These are phyloP conservation scores for Podila epigama DNA, from an alignment of 192 early-diverging fungal species.

Conservation along the genomic window DNA sequence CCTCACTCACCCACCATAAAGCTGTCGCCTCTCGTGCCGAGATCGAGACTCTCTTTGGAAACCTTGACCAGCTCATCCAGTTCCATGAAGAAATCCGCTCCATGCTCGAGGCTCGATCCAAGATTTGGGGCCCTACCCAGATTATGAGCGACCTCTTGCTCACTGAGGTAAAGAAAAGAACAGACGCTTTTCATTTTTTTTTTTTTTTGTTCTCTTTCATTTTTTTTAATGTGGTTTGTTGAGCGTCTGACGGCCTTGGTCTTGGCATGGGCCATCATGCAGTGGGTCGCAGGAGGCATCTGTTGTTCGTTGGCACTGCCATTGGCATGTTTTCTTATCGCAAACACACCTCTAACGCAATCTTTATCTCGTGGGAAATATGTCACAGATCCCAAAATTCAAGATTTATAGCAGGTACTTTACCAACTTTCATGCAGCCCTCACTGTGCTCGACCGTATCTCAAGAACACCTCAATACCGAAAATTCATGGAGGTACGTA, in stretches of 20 bases:
- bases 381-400: constrained; percentile 43
- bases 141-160: constrained; percentile 45
- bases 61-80: constrained; percentile 29
- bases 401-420: constrained; percentile 46
- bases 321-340: not conserved
- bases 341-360: not conserved
- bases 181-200: too few relatives aligned
- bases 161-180: constrained; percentile 21
- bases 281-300: too few relatives aligned
- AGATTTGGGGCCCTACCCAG: constrained; percentile 47
- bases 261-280: too few relatives aligned
- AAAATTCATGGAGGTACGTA: constrained; percentile 41
- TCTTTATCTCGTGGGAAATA: not conserved
- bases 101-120: constrained; percentile 37
- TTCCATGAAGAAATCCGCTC: constrained; percentile 34
- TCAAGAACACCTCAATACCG: constrained; percentile 30
- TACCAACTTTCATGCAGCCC: constrained; percentile 32
- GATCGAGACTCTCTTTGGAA: constrained; percentile 38
- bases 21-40: constrained; percentile 29
- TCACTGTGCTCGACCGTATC: constrained; percentile 41
- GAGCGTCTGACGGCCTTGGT: too few relatives aligned
- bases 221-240: too few relatives aligned
- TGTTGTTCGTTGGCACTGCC: not conserved
- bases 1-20: constrained; percentile 2
- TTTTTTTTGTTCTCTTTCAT: not conserved